Base-by-base conservation (phyloP, 495 filamentous ascomycete species). In the Rostrohypoxylon terebratum region DNA sequence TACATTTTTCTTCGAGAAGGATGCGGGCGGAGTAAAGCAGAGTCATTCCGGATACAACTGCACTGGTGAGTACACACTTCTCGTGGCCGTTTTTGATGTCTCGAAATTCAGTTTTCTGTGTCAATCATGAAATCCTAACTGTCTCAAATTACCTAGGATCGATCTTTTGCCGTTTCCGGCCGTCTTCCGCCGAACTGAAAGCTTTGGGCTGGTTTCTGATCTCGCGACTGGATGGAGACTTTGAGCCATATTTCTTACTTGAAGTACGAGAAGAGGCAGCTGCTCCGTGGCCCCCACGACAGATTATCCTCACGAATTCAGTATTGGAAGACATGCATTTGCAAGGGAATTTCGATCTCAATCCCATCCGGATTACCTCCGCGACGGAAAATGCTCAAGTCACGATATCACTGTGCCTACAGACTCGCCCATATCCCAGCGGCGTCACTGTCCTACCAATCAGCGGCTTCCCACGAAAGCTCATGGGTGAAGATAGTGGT, bases 1-100 rank as follows among this genome's bases (percentile, higher is more conserved):
- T 69, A 78, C 77, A 0, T 82, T 82, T 34, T 82, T 78, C 71
- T 81, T 80, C 44, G 78, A 82, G 57, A 78, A 76, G 68, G 70
- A 77, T 16, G 63, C 62, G 6, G 38, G 61, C 1, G 71, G 68
- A 14, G 69, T 77, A 18, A 77, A 77, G 54, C 76, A 75, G 34
- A 66, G 48, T 3, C 9, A 68, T 38, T 76, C 68, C 2, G 68
- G 66, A 9, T 79, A 66, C 34, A 72, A 48, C 38, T 80, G 74
- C 25, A 72, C 68, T 54, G 80, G 80, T 81, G 71, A 20, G 53
- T 61, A 33, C 20, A 44, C 7, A 21, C 31, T 21, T 28, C 45
- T 33, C 18, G 28, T n/a, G 4, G 1, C 8, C 38, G 16, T 13
- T 16, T 38, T 3, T 58, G n/a, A 58, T 58, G 31, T 1, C n/a